Base-by-base conservation (phyloP, 2,329 filamentous ascomycete species). In the Sporothrix dimorphospora region DNA sequence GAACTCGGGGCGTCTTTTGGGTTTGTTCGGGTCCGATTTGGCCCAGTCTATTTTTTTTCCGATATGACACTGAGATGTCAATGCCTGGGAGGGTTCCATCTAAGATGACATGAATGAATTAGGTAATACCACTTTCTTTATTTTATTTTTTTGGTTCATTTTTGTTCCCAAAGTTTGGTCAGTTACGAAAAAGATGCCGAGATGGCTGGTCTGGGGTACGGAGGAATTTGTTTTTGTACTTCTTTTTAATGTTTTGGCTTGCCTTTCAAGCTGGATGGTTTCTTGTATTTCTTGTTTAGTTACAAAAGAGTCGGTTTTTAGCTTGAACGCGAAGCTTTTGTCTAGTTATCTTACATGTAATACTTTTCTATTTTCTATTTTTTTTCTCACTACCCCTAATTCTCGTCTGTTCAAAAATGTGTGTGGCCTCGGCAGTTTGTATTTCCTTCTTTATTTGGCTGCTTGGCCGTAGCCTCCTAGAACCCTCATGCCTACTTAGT, bases 51-150 rank as follows among this genome's bases (percentile, higher is more conserved):
- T 38, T 34, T 51, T 19, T 65, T 45, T 38, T 5, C 24, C 27
- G 45, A n/a, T 21, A 66, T 49, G 45, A 66, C 27, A 9, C 45
- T n/a, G 63, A 27, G 42, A 66, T 42, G 12, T 57, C n/a, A 55
- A 71, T 51, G 3, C 57, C 12, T 24, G 19, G 40, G 57, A 49
- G 24, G 69, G 30, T 27, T 30, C 30, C n/a, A 57, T 30, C 30
- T 30, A 57, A 68, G 67, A 45, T 27, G 27, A 30, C 12, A 61
- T 70, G 69, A 70, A 70, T 63, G 57, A 57, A 70, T 49, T 40
- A 16, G 40, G 42, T 49, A 45, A 66, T 49, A n/a, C 16, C 42
- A 66, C 14, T 34, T 45, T 45, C 12, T 49, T 47, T 24, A 16
- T 47, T 47, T 47, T 45, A 14, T 47, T 42, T 30, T 27, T 49